Percentiles rank a stretch among this genome's conserved stretches.
Evolutionary conservation across 139 green algal genomes (phyloP).

Genomic region (Pycnococcus provasolii): DNA sequence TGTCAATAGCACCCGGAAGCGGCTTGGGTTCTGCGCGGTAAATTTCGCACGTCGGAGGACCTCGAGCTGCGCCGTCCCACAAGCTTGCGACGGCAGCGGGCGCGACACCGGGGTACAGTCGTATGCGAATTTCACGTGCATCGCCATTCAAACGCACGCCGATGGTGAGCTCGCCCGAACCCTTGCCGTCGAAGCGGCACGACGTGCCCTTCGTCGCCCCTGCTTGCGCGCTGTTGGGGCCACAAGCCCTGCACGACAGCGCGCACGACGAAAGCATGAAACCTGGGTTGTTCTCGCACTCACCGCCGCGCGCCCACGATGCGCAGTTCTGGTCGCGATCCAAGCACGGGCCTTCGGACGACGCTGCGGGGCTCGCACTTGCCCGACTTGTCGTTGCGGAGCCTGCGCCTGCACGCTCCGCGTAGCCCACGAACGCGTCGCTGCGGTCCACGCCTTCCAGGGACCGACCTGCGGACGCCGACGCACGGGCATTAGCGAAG

Average conservation of each 20-base stretch:
- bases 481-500: too few species aligned
- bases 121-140: not conserved
- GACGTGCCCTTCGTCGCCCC: too few species aligned
- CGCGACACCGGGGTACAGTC: not conserved
- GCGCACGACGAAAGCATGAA: constrained; percentile 19
- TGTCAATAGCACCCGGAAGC: constrained; percentile 14
- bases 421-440: constrained; percentile 14
- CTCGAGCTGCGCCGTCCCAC: not conserved
- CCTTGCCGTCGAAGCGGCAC: too few species aligned
- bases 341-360: not conserved
- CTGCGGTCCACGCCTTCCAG: not conserved
- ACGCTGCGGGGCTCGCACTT: too few species aligned
- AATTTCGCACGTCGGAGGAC: not conserved
- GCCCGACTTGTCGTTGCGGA: too few species aligned
- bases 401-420: not conserved
- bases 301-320: constrained; percentile 16
- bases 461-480: too few species aligned
- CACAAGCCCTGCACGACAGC: not conserved
- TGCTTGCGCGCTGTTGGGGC: not conserved
- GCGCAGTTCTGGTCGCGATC: constrained; percentile 3
- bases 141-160: too few species aligned
- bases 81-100: not conserved
- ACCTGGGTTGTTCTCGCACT: constrained; percentile 27
- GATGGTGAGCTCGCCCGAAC: too few species aligned
- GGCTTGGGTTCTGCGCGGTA: constrained; percentile 18